Evolutionary conservation across 164 flowering plant genomes (phyloP), one percentile per base, ranked within the genome.

Genomic region (Nelumbo lutea): DNA sequence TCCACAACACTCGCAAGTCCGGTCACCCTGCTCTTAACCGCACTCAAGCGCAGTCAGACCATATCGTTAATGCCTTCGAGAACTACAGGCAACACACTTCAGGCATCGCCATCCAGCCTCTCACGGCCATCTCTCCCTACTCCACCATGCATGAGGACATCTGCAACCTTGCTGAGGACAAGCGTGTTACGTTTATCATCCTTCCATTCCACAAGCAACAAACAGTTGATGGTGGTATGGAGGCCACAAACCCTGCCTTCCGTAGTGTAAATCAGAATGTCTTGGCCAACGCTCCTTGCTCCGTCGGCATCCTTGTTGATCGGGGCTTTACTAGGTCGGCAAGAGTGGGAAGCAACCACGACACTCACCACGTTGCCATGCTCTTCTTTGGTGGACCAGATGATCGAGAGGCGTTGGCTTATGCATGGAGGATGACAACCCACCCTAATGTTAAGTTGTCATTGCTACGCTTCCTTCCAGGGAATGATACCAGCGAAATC

Each of bases 331-430:
- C 72, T 55, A 62, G 68, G 7, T 62, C 73, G 44, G 56, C 73
- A 42, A 5, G 67, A 62, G 68, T 27, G 7, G 53, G 68, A 56
- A 64, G 68, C 40, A 5, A 61, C 10, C 51, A 4, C 7, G 13
- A 68, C 9, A 27, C 67, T 44, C 41, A 41, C 59, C 72, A 75
- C 9, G 42, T 70, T 10, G 27, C 70, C 27, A 61, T 72, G 9
- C 75, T 76, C 43, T 76, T 72, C 64, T 76, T 72, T 40, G 75
- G 79, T 3, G 79, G 75, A 3, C 70, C 75, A 2, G 75, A 72
- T 53, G 78, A 76, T 43, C 50, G 78, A 4, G 78, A 76, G 63
- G 72, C 72, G 2, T 58, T 71, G 0, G 43, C 72, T 1, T 68
- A 58, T n/a, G 75, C 72, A 0, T 50, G 38, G 13, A 40, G 78